Conservation (phyloP, 2,329 filamentous ascomycete genomes). For the Penicillium brevicompactum region DNA sequence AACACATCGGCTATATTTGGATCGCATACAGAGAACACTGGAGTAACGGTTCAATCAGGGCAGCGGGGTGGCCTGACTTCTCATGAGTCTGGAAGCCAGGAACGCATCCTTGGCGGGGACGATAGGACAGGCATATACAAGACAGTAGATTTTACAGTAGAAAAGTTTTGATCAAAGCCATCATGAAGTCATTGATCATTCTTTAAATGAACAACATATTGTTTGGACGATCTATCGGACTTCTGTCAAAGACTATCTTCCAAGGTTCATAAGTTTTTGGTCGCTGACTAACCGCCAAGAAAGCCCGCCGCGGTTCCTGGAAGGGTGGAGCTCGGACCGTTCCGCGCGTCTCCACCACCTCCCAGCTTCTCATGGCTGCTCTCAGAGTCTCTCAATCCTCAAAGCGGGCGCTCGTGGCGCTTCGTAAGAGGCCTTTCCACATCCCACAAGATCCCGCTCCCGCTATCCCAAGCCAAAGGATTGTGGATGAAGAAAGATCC, state of each 20-base stretch:
- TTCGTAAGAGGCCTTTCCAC: neutral
- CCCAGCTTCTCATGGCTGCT: neutral
- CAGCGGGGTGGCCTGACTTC: neutral
- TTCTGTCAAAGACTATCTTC: too few species aligned
- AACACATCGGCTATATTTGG: neutral
- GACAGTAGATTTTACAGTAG: neutral
- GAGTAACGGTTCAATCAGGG: neutral
- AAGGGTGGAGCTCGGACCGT: neutral
- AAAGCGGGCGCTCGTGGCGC: neutral
- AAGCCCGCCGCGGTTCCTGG: too few species aligned
- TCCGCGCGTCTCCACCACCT: neutral
- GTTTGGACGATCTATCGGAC: too few species aligned
- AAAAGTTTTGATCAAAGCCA: neutral
- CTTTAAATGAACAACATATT: too few species aligned
- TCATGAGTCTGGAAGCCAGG: neutral
- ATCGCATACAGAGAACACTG: neutral
- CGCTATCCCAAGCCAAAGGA: constrained; percentile 4
- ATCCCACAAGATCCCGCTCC: neutral
- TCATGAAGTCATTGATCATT: too few species aligned
- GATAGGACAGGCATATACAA: neutral
- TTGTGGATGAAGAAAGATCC: constrained; percentile 34
- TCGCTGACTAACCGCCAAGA: too few species aligned
- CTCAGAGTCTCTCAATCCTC: neutral
- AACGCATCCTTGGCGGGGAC: neutral
- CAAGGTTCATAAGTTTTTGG: too few species aligned